Percentiles rank a stretch among this genome's conserved stretches.
These are phyloP conservation scores for Linum lewisii DNA, from an alignment of 345 rosid species.

Conservation along the genomic window DNA sequence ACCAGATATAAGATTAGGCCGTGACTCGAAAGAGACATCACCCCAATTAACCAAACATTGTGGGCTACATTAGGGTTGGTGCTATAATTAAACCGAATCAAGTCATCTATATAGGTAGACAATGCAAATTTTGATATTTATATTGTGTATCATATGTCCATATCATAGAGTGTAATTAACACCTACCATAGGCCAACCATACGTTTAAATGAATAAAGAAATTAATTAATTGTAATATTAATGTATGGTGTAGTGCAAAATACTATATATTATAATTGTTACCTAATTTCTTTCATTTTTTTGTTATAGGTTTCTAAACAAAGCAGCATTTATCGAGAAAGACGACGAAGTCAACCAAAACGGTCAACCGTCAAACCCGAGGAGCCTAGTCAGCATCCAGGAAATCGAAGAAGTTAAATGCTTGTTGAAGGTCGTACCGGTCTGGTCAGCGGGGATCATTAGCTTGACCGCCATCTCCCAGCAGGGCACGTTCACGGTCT, in stretches of 20 bases:
- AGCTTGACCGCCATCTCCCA: conserved; percentile 14
- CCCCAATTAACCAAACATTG: too few species aligned
- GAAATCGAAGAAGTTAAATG: conserved; percentile 22
- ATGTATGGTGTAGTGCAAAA: too few species aligned
- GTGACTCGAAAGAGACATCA: too few species aligned
- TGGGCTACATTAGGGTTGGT: too few species aligned
- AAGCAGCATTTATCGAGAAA: conserved; percentile 41
- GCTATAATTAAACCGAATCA: too few species aligned
- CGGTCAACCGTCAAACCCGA: neutral
- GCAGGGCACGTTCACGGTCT: conserved; percentile 18
- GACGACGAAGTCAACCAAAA: conserved; percentile 20
- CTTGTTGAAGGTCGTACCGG: conserved; percentile 11
- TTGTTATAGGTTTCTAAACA: conserved; percentile 44
- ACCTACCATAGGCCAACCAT: neutral
- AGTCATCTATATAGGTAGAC: too few species aligned
- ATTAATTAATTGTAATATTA: neutral
- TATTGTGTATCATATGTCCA: too few species aligned
- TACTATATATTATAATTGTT: too few species aligned
- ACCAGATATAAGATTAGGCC: too few species aligned
- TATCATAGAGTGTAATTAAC: too few species aligned
- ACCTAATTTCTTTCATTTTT: neutral
- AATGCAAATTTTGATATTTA: too few species aligned
- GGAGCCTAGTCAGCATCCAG: conserved; percentile 12
- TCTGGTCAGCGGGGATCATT: conserved; percentile 16
- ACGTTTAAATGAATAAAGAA: neutral